Evolutionary conservation across 495 filamentous ascomycete genomes (phyloP).

Genomic region (Beverwykella pulmonaria): DNA sequence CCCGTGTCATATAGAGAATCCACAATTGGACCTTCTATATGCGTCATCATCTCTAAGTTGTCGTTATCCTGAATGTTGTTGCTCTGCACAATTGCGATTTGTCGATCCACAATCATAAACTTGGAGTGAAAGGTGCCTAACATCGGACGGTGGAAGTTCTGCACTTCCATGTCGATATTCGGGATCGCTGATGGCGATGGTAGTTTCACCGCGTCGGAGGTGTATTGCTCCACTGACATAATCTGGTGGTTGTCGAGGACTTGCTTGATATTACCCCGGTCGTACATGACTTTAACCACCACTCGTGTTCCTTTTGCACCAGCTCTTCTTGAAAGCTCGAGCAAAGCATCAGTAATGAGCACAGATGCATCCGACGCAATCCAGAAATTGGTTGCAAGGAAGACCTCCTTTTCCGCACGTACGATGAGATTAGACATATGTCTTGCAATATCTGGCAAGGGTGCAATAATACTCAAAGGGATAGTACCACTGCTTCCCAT

Average conservation of each 20-base stretch:
- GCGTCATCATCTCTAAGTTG: slow-evolving; percentile 79
- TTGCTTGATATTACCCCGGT: slow-evolving; percentile 68
- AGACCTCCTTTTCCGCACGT: slow-evolving; percentile 70
- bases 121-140: slow-evolving; percentile 79
- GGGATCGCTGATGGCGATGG: slow-evolving; percentile 66
- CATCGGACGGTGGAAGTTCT: slow-evolving; percentile 72
- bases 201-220: slow-evolving; percentile 58
- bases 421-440: slow-evolving; percentile 78
- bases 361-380: slow-evolving; percentile 65
- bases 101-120: slow-evolving; percentile 74
- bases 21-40: slow-evolving; percentile 75
- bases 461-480: slow-evolving; percentile 69
- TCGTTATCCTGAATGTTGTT: slow-evolving; percentile 76
- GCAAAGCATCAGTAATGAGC: slow-evolving; percentile 67
- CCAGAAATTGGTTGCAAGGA: slow-evolving; percentile 77
- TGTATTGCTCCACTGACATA: slow-evolving; percentile 61
- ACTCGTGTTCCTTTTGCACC: slow-evolving; percentile 60
- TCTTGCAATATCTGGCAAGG: slow-evolving; percentile 68
- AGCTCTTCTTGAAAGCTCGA: slow-evolving; percentile 67
- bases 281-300: slow-evolving; percentile 75
- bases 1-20: slow-evolving; percentile 74
- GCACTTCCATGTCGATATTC: slow-evolving; percentile 69
- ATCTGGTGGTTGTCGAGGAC: slow-evolving; percentile 64
- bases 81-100: slow-evolving; percentile 67
- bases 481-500: slow-evolving; percentile 69